Conservation (phyloP, 1,284 basidiomycete species). For the Tremellales sp. region DNA sequence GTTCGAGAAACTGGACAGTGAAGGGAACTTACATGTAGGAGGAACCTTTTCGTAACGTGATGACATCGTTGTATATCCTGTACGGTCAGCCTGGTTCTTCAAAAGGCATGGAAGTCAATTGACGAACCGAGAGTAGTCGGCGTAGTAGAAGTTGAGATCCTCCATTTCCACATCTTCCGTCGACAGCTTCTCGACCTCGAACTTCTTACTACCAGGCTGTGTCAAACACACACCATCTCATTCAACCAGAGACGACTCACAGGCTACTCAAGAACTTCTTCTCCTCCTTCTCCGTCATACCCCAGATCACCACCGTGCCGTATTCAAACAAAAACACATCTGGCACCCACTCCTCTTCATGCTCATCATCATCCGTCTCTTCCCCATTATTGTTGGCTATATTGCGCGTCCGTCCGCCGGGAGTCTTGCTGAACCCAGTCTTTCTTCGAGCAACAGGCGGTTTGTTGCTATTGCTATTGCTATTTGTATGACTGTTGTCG, state of each 20-base stretch:
- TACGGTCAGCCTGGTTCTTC: background rate
- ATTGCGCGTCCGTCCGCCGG: conserved; percentile 50
- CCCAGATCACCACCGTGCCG: conserved; percentile 89
- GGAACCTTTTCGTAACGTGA: conserved; percentile 88
- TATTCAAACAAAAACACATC: conserved; percentile 93
- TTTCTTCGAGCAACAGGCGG: conserved; percentile 6
- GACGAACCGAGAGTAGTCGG: conserved; percentile 83
- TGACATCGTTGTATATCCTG: conserved; percentile 97
- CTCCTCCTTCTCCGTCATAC: conserved; percentile 90
- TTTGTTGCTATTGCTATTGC: conserved; percentile 7
- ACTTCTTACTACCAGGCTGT: conserved; percentile 64
- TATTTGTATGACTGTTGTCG: conserved; percentile 26
- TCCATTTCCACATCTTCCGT: conserved; percentile 87
- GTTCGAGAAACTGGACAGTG: too few species aligned
- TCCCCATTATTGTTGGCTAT: conserved; percentile 55
- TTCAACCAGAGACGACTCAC: conserved; percentile 53
- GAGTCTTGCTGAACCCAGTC: conserved; percentile 42
- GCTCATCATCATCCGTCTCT: conserved; percentile 50
- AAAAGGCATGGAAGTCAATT: background rate
- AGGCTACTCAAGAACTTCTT: conserved; percentile 80
- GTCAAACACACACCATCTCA: background rate
- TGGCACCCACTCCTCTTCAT: conserved; percentile 58
- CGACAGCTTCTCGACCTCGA: conserved; percentile 83
- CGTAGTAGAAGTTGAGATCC: conserved; percentile 95
- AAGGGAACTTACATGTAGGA: conserved; percentile 84